A percentile compares a stretch with the other conserved stretches of the same genome.
phyloP scores from a whole-genome alignment of 2,329 filamentous ascomycete species.

The Verticillium dahliae region DNA sequence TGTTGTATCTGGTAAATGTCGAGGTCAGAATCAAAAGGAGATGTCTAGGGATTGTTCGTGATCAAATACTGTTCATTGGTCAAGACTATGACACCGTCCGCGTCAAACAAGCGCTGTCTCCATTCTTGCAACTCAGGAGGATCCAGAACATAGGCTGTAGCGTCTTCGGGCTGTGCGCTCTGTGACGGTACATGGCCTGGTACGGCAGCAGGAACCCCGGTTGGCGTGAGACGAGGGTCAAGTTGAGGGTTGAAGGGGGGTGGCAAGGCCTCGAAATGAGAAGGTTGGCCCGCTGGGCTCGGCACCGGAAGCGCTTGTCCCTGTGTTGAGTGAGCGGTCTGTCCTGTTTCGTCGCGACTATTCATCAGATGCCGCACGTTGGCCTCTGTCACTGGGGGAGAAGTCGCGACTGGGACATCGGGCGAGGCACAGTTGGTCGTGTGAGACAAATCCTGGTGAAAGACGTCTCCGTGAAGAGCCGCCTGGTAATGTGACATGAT shows the following conservation, averaged over 20 bases:
- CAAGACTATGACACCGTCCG: constrained; percentile 66
- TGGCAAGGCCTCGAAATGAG: not conserved
- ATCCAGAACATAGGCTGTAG: constrained; percentile 49
- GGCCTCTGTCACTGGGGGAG: not conserved
- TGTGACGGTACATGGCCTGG: not conserved
- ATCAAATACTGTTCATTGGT: constrained; percentile 63
- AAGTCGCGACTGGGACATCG: not conserved
- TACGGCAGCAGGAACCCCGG: not conserved
- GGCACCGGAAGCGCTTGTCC: not conserved
- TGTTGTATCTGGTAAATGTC: constrained; percentile 55
- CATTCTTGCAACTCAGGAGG: constrained; percentile 63
- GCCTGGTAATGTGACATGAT: not conserved
- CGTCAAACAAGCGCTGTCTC: constrained; percentile 67
- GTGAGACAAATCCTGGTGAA: not conserved
- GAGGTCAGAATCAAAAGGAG: not conserved
- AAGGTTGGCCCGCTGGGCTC: not conserved
- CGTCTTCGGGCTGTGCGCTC: constrained; percentile 37
- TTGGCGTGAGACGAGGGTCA: not conserved
- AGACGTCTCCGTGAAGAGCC: not conserved
- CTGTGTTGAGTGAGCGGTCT: not conserved
- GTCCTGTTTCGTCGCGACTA: not conserved
- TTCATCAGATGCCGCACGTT: not conserved
- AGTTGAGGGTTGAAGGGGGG: not conserved
- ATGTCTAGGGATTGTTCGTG: constrained; percentile 4
- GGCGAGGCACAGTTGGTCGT: not conserved